These are phyloP conservation scores for Plasmodium falciparum DNA, from an alignment of 169 alveolate species.

Conservation along the genomic window DNA sequence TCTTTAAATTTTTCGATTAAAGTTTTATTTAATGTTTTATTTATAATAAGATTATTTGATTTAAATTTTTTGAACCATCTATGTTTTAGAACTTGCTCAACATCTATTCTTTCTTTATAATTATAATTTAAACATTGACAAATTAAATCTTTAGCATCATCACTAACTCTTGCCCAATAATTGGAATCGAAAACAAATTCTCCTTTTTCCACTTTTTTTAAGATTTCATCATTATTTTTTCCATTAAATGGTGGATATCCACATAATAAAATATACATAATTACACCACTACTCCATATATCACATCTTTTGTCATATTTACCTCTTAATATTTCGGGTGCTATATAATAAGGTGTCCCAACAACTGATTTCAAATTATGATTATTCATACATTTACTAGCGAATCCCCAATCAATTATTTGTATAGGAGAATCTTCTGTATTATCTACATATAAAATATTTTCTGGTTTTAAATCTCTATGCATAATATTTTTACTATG, in stretches of 20 bases:
- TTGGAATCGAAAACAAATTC: constrained; percentile 89
- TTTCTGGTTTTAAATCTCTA: constrained; percentile 98
- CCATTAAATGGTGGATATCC: constrained; percentile 90
- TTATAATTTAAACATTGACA: constrained; percentile 88
- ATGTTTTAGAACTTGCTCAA: constrained; percentile 94
- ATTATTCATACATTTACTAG: constrained; percentile 90
- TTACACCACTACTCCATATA: constrained; percentile 96
- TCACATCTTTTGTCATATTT: constrained; percentile 95
- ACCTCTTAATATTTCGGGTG: constrained; percentile 96
- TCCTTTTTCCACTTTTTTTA: constrained; percentile 89
- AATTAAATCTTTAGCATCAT: constrained; percentile 91
- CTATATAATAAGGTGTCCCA: constrained; percentile 97
- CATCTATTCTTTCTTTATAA: constrained; percentile 91
- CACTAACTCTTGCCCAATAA: constrained; percentile 92
- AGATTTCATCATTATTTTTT: constrained; percentile 90
- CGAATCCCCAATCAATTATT: constrained; percentile 95
- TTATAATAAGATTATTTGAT: constrained; percentile 27
- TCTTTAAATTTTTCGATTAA: constrained; percentile 89
- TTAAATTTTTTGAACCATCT: constrained; percentile 90
- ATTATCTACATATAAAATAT: constrained; percentile 92
- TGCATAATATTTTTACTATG: constrained; percentile 95
- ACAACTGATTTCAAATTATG: constrained; percentile 91
- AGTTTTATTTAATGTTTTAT: constrained; percentile 76
- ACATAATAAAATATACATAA: constrained; percentile 87
- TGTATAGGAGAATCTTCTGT: constrained; percentile 91